A percentile compares a stretch with the other conserved stretches of the same genome.
phyloP scores from a whole-genome alignment of 208 protist genomes.

The Tritrichomonas foetus region DNA sequence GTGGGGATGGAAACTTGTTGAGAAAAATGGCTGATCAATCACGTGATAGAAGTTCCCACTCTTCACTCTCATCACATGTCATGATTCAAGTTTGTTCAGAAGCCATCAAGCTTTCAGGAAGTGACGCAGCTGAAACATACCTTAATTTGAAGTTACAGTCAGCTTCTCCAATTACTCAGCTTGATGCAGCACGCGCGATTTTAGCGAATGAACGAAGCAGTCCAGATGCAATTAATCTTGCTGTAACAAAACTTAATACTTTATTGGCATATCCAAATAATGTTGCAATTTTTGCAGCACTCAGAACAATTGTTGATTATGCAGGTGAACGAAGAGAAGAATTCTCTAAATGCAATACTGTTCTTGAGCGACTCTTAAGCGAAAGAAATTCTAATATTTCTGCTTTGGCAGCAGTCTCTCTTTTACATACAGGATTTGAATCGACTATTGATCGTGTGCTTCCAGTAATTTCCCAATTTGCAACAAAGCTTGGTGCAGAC shows the following conservation, averaged over 20 bases:
- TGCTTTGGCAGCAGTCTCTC: background rate
- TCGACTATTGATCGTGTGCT: conserved; percentile 23
- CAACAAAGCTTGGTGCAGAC: background rate
- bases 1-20: background rate
- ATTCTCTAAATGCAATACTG: background rate
- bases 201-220: background rate
- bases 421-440: conserved; percentile 14
- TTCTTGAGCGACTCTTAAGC: background rate
- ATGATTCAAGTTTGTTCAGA: background rate
- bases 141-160: background rate
- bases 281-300: background rate
- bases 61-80: background rate
- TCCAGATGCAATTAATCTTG: background rate
- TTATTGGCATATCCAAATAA: background rate
- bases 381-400: background rate
- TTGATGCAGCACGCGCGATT: background rate
- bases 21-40: background rate
- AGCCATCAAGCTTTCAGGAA: background rate
- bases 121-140: background rate
- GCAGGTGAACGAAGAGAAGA: background rate
- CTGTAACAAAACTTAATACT: background rate
- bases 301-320: background rate
- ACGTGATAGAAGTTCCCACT: background rate
- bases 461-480: background rate
- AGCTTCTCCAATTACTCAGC: background rate